phyloP scores from a whole-genome alignment of 1,139 yeast genomes.

The Kodamaea ohmeri region DNA sequence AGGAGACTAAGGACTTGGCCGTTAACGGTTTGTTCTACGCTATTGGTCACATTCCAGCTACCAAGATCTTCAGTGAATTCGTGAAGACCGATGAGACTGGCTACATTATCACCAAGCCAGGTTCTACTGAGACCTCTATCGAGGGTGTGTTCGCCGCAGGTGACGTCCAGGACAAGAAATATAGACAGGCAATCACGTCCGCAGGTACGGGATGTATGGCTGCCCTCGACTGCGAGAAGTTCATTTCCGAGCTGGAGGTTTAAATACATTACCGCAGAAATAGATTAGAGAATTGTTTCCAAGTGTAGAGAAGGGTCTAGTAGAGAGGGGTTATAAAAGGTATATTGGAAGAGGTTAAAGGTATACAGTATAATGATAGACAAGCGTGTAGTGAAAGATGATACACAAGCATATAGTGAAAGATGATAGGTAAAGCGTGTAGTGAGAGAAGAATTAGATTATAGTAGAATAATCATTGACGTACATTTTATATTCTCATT shows the following conservation, averaged over 20 bases:
- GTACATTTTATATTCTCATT: not conserved
- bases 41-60: constrained; percentile 96
- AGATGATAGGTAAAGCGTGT: too few relatives aligned
- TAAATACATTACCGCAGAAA: too few relatives aligned
- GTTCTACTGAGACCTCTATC: constrained; percentile 81
- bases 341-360: too few relatives aligned
- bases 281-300: not conserved
- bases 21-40: constrained; percentile 97
- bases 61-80: constrained; percentile 72
- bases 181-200: constrained; percentile 98
- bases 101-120: constrained; percentile 84
- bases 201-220: constrained; percentile 99
- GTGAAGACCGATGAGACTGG: constrained; percentile 84
- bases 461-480: not conserved
- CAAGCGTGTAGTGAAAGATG: too few relatives aligned
- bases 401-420: too few relatives aligned
- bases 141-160: constrained; percentile 98
- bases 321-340: too few relatives aligned
- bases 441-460: not conserved
- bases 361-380: too few relatives aligned
- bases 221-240: constrained; percentile 90
- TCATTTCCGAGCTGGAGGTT: constrained; percentile 55
- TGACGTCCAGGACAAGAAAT: constrained; percentile 94
- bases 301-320: too few relatives aligned
- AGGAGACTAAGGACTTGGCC: constrained; percentile 62